Evolutionary conservation across 2,329 filamentous ascomycete species (phyloP).

Genomic region (Colletotrichum tropicale): DNA sequence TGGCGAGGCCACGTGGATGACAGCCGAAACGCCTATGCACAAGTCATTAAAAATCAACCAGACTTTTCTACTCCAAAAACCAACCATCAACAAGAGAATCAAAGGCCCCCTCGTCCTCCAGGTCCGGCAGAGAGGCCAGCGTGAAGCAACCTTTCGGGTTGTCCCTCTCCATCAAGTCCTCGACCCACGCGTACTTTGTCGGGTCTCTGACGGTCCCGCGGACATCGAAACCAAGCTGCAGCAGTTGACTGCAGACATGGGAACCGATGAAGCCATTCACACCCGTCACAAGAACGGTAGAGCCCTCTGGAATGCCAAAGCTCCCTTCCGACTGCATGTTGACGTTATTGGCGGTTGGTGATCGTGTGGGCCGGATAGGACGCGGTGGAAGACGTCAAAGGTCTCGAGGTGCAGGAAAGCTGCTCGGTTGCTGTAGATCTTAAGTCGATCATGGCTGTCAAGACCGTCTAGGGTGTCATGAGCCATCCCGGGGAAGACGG

Average conservation of each 20-base stretch:
- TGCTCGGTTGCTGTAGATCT: not conserved
- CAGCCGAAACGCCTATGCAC: not conserved
- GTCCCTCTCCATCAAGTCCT: conserved; percentile 30
- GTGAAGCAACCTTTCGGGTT: conserved; percentile 35
- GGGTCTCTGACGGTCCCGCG: conserved; percentile 42
- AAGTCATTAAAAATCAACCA: not conserved
- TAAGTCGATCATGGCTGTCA: conserved; percentile 5
- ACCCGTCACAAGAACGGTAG: conserved; percentile 41
- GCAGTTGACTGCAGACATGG: conserved; percentile 39
- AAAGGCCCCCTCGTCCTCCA: conserved; percentile 29
- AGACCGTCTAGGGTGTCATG: not conserved
- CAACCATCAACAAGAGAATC: conserved; percentile 31
- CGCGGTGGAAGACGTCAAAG: not conserved
- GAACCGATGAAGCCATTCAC: conserved; percentile 47
- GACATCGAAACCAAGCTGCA: conserved; percentile 39
- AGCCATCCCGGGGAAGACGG: not conserved
- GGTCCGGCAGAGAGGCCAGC: conserved; percentile 33
- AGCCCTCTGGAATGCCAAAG: conserved; percentile 3
- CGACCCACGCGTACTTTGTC: conserved; percentile 31
- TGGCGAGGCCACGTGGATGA: conserved; percentile 37
- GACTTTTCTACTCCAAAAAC: not conserved
- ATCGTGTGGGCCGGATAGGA: not conserved
- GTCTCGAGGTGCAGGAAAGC: not conserved
- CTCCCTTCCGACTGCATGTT: conserved; percentile 7
- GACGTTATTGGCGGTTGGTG: not conserved